Evolutionary conservation across 2,329 filamentous ascomycete genomes (phyloP).

Genomic region (Colletotrichum incanum): DNA sequence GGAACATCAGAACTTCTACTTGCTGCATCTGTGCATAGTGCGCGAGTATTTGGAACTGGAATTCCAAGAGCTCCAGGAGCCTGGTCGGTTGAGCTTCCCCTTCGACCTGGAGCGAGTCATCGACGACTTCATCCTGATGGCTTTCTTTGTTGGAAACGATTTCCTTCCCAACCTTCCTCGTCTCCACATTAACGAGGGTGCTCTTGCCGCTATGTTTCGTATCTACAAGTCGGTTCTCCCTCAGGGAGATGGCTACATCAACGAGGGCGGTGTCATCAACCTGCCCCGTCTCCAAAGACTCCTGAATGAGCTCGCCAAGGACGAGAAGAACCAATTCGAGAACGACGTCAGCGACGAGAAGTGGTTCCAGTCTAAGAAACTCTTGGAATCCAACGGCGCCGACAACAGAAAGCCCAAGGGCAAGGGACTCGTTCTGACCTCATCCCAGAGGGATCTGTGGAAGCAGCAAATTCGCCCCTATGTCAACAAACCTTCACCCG

Average conservation of each 20-base stretch:
- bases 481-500: constrained; percentile 77
- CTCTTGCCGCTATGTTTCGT: constrained; percentile 96
- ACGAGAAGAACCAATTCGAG: constrained; percentile 95
- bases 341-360: constrained; percentile 88
- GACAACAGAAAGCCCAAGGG: constrained; percentile 69
- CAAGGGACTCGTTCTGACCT: constrained; percentile 79
- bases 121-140: constrained; percentile 99
- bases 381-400: constrained; percentile 75
- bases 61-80: constrained; percentile 90
- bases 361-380: constrained; percentile 92
- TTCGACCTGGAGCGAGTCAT: constrained; percentile 98
- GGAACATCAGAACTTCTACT: constrained; percentile 98
- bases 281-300: constrained; percentile 83
- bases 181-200: constrained; percentile 98
- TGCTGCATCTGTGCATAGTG: constrained; percentile 97
- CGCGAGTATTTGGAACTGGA: constrained; percentile 97
- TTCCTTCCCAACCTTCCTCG: constrained; percentile 97
- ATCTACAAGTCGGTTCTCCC: constrained; percentile 94
- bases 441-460: constrained; percentile 86
- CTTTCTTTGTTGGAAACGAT: constrained; percentile 99
- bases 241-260: constrained; percentile 93
- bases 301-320: constrained; percentile 86
- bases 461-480: constrained; percentile 85
- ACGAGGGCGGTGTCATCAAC: constrained; percentile 94
- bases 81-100: constrained; percentile 79